These are phyloP conservation scores for Plicaturopsis crispa DNA, from an alignment of 768 basidiomycete species.

Conservation along the genomic window DNA sequence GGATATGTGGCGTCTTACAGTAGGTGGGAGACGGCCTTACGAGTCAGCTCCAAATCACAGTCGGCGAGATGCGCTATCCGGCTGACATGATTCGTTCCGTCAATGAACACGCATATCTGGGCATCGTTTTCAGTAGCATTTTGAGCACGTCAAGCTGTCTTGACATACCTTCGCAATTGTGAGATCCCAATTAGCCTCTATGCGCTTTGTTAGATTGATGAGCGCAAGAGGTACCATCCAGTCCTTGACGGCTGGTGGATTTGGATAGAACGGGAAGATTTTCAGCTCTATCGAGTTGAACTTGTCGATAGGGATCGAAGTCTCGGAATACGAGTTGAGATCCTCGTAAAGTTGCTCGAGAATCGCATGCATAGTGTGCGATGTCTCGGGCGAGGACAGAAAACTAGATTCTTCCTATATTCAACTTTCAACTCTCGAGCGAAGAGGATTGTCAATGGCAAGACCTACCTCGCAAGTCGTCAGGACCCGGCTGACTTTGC, in stretches of 20 bases:
- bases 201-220: conserved; percentile 71
- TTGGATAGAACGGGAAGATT: conserved; percentile 95
- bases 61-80: conserved; percentile 89
- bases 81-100: conserved; percentile 88
- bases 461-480: conserved; percentile 77
- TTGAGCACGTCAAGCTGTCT: conserved; percentile 1
- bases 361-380: conserved; percentile 66
- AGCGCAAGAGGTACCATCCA: conserved; percentile 95
- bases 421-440: conserved; percentile 1
- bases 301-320: conserved; percentile 82
- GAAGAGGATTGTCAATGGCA: background rate
- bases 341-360: conserved; percentile 97
- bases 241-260: conserved; percentile 81
- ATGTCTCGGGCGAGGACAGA: conserved; percentile 66
- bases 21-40: conserved; percentile 86
- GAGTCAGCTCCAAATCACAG: conserved; percentile 74
- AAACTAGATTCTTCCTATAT: conserved; percentile 81
- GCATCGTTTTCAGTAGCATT: conserved; percentile 1
- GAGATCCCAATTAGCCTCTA: conserved; percentile 93
- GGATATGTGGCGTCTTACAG: conserved; percentile 45
- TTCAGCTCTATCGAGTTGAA: conserved; percentile 95
- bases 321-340: conserved; percentile 94
- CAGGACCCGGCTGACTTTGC: conserved; percentile 89
- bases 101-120: conserved; percentile 73
- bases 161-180: conserved; percentile 73